These are phyloP conservation scores for Elongisporangium senticosum DNA, from an alignment of 352 stramenopile species.

Conservation along the genomic window DNA sequence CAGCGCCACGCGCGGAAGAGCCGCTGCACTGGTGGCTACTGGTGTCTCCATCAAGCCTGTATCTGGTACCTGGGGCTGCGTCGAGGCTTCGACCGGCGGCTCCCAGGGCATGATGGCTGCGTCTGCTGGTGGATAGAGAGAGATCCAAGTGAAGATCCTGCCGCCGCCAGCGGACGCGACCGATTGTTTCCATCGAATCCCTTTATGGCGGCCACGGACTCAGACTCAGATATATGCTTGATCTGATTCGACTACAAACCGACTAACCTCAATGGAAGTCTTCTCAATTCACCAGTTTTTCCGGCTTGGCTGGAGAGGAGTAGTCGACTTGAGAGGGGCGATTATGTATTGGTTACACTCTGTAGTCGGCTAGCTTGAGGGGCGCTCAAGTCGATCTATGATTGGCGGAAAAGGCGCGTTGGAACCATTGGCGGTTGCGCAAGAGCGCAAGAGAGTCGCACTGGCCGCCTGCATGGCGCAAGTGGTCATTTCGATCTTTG, in stretches of 20 bases:
- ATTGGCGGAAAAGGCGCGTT: conserved; percentile 35
- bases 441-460: background rate
- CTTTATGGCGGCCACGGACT: background rate
- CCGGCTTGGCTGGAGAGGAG: no score
- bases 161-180: background rate
- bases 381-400: background rate
- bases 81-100: background rate
- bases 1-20: conserved; percentile 62
- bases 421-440: conserved; percentile 39
- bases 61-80: background rate
- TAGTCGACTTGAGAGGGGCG: background rate
- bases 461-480: conserved; percentile 13
- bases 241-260: background rate
- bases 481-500: conserved; percentile 24
- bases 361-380: no score
- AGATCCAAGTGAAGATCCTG: background rate
- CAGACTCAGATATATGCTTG: background rate
- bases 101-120: conserved; percentile 8
- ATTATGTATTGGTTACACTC: background rate
- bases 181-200: background rate
- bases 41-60: background rate
- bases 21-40: conserved; percentile 8
- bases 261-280: background rate
- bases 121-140: conserved; percentile 10
- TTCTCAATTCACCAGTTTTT: background rate